Conservation (phyloP, 1,284 basidiomycete genomes). For the Ustilago cynodontis region DNA sequence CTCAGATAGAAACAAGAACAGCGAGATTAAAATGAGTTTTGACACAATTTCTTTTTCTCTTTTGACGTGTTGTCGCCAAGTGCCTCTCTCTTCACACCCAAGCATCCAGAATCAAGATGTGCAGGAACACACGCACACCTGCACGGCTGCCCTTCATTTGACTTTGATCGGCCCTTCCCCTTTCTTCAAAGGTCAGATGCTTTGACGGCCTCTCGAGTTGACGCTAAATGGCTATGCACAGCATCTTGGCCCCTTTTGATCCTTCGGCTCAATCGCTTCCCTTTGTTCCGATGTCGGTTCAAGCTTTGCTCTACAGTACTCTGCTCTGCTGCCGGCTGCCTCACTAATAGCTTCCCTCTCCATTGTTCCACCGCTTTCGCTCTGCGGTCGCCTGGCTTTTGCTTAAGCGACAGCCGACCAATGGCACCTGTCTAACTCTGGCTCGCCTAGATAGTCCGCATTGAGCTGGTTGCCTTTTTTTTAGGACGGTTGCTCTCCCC, state of each 20-base stretch:
- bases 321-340: background rate
- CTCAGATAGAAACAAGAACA: too few species aligned
- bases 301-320: background rate
- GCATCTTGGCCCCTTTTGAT: background rate
- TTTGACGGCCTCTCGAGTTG: too few species aligned
- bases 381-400: background rate
- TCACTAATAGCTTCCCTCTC: background rate
- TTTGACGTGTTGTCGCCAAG: background rate
- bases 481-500: background rate
- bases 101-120: background rate
- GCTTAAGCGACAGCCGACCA: background rate
- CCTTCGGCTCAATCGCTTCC: slow-evolving; percentile 1
- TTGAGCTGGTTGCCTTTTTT: background rate
- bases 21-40: background rate
- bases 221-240: background rate
- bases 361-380: too few species aligned
- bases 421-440: slow-evolving; percentile 1
- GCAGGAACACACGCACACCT: background rate
- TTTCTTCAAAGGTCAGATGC: too few species aligned
- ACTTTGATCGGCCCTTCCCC: background rate
- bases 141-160: background rate
- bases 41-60: background rate
- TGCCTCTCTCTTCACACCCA: background rate
- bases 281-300: slow-evolving; percentile 1
- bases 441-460: background rate